Evolutionary conservation across 1,139 yeast genomes (phyloP).

Genomic region (Candida sanyaensis): DNA sequence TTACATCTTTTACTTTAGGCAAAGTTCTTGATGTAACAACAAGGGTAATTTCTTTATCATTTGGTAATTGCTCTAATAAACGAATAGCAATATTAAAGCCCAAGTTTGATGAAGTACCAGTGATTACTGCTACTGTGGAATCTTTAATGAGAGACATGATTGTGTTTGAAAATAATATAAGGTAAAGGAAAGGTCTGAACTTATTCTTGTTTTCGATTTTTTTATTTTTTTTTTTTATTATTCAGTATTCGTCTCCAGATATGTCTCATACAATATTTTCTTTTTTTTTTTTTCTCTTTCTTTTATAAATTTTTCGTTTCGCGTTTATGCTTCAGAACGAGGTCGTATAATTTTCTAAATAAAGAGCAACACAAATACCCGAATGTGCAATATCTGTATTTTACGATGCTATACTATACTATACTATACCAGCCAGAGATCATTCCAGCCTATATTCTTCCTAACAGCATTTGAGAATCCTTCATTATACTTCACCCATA

Average conservation of each 20-base stretch:
- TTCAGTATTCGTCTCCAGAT: background rate
- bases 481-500: conserved; percentile 92
- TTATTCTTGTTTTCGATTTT: background rate
- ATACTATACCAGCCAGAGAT: conserved; percentile 47
- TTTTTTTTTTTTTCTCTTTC: too few species aligned
- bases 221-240: background rate
- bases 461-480: conserved; percentile 95
- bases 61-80: conserved; percentile 59
- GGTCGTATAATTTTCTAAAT: background rate
- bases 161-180: background rate
- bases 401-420: background rate
- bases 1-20: conserved; percentile 80
- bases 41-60: conserved; percentile 61
- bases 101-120: conserved; percentile 64
- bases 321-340: background rate
- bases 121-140: conserved; percentile 42
- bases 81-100: conserved; percentile 87
- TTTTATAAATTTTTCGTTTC: background rate
- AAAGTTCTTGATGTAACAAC: conserved; percentile 88
- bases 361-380: background rate
- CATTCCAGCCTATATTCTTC: conserved; percentile 79
- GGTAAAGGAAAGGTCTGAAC: background rate
- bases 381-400: background rate
- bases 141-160: conserved; percentile 21
- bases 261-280: background rate